These are phyloP conservation scores for Nicotiana tomentosiformis DNA, from an alignment of 257 asterid genomes.

Conservation along the genomic window DNA sequence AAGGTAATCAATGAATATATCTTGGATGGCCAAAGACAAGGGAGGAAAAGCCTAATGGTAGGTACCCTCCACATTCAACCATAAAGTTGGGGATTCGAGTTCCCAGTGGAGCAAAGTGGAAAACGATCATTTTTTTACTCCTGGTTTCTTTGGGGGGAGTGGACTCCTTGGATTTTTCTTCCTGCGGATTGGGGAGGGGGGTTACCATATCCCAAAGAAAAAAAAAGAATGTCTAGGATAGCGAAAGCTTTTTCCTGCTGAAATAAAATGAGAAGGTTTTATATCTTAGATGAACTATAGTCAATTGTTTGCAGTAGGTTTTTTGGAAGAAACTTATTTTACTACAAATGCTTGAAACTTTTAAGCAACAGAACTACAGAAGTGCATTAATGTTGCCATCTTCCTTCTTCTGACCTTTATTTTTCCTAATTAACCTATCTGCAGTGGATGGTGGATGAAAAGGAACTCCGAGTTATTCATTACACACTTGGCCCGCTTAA, in stretches of 20 bases:
- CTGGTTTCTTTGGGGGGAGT: not conserved
- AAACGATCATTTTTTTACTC: not conserved
- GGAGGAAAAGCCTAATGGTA: not conserved
- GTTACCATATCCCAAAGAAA: not conserved
- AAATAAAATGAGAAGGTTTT: not conserved
- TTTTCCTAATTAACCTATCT: slow-evolving; percentile 17
- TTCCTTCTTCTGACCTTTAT: not conserved
- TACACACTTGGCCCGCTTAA: slow-evolving; percentile 99
- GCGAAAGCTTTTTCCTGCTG: not conserved
- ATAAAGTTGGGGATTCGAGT: not conserved
- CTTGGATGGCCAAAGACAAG: not conserved
- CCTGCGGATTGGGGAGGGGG: not conserved
- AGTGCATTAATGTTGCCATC: not conserved
- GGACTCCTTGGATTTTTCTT: not conserved
- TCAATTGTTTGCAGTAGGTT: not conserved
- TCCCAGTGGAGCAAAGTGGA: not conserved
- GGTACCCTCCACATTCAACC: not conserved
- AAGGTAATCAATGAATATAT: not conserved
- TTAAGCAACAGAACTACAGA: not conserved
- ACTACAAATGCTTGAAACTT: not conserved
- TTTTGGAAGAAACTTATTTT: not conserved
- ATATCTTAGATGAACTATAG: not conserved
- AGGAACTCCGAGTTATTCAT: slow-evolving; percentile 90
- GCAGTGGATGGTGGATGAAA: slow-evolving; percentile 98
- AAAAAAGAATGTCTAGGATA: not conserved